A percentile compares a stretch with the other conserved stretches of the same genome.
These are phyloP conservation scores for Boletellus ananas DNA, from an alignment of 768 basidiomycete genomes.

Conservation along the genomic window DNA sequence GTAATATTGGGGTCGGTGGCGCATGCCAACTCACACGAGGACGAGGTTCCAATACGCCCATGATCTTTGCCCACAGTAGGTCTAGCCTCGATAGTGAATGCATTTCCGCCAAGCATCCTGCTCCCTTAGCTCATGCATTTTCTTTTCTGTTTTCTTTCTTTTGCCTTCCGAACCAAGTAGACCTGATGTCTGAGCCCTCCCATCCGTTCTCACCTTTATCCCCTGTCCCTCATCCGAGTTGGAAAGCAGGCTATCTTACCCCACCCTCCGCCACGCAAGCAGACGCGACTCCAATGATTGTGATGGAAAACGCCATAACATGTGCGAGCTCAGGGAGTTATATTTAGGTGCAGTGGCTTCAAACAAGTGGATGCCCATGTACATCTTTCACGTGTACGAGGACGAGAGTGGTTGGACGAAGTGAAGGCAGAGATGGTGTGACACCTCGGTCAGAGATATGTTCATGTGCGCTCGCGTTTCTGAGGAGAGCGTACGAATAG, in stretches of 20 bases:
- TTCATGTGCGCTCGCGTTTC: too few species aligned
- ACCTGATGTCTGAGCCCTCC: neutral
- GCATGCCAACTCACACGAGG: neutral
- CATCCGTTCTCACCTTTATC: slow-evolving; percentile 2
- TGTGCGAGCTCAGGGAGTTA: slow-evolving; percentile 43
- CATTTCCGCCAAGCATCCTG: neutral
- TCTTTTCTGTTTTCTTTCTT: too few species aligned
- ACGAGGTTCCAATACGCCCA: slow-evolving; percentile 1
- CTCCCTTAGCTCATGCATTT: too few species aligned
- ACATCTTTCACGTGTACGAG: slow-evolving; percentile 39
- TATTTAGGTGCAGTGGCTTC: slow-evolving; percentile 41
- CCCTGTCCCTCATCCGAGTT: neutral
- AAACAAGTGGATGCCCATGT: slow-evolving; percentile 31
- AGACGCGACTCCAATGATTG: neutral
- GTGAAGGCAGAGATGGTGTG: slow-evolving; percentile 32
- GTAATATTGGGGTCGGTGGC: too few species aligned
- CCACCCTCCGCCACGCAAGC: neutral
- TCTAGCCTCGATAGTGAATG: slow-evolving; percentile 30
- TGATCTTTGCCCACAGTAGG: slow-evolving; percentile 12
- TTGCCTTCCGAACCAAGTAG: neutral
- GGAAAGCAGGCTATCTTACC: neutral
- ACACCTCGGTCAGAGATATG: slow-evolving; percentile 25
- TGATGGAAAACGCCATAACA: neutral
- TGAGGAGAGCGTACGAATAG: too few species aligned
- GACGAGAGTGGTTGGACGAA: slow-evolving; percentile 48